Conservation (phyloP, 73 alveolate species). For the Paramecium sexaurelia region DNA sequence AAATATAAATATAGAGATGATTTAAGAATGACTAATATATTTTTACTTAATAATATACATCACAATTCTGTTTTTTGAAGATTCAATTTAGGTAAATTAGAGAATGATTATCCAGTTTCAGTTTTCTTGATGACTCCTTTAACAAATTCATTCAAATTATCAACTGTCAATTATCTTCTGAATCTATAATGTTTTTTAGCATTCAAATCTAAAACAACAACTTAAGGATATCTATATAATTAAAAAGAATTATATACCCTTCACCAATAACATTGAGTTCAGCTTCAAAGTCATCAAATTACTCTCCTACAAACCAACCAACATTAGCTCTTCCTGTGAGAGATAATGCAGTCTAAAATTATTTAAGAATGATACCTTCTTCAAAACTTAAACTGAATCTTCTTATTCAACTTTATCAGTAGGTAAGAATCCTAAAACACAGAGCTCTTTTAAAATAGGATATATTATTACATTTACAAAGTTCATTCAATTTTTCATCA, state of each 20-base stretch:
- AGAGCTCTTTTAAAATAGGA: neutral
- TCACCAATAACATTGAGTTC: slow-evolving; percentile 38
- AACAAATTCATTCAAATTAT: slow-evolving; percentile 50
- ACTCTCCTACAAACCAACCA: slow-evolving; percentile 32
- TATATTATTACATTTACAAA: neutral
- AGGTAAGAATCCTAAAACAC: slow-evolving; percentile 39
- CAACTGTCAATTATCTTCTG: slow-evolving; percentile 32
- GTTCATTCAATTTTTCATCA: neutral
- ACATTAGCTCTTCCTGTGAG: slow-evolving; percentile 45
- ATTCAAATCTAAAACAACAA: slow-evolving; percentile 28
- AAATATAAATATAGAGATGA: neutral
- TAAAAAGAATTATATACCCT: neutral
- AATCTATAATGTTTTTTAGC: slow-evolving; percentile 13
- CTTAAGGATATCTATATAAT: slow-evolving; percentile 26
- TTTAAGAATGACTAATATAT: neutral
- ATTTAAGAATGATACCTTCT: neutral
- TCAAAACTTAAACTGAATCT: neutral
- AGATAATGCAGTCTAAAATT: neutral
- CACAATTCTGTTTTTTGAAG: slow-evolving; percentile 33
- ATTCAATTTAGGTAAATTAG: slow-evolving; percentile 36
- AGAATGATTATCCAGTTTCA: slow-evolving; percentile 23
- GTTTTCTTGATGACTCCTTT: slow-evolving; percentile 43
- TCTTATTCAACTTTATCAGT: neutral
- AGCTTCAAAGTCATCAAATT: slow-evolving; percentile 50
- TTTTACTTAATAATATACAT: neutral